phyloP scores from a whole-genome alignment of 2,329 filamentous ascomycete genomes.

The Hyphodiscus sp. region DNA sequence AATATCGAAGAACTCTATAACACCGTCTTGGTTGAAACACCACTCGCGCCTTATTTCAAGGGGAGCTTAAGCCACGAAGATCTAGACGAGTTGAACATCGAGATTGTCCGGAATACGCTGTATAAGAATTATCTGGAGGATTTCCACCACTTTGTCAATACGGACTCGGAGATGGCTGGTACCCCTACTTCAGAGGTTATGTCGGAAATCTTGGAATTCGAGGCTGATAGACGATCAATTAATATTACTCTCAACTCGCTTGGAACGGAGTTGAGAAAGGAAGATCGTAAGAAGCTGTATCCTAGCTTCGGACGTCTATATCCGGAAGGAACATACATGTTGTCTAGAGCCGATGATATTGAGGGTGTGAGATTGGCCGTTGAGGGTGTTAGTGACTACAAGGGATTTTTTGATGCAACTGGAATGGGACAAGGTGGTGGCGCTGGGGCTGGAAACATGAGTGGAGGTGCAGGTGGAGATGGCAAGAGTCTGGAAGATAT shows the following conservation, averaged over 20 bases:
- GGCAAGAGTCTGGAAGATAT: constrained; percentile 91
- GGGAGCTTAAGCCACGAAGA: constrained; percentile 93
- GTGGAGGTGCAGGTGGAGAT: constrained; percentile 69
- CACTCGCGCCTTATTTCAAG: constrained; percentile 95
- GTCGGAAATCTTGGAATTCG: constrained; percentile 92
- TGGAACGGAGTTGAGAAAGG: constrained; percentile 90
- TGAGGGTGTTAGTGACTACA: constrained; percentile 89
- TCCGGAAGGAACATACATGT: constrained; percentile 90
- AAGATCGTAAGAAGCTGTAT: constrained; percentile 92
- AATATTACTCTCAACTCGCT: constrained; percentile 99
- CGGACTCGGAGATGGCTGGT: constrained; percentile 74
- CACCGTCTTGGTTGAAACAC: constrained; percentile 93
- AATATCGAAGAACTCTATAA: constrained; percentile 99
- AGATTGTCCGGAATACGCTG: constrained; percentile 95
- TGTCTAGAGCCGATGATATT: constrained; percentile 88
- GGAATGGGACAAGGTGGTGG: constrained; percentile 69
- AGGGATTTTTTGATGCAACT: constrained; percentile 92
- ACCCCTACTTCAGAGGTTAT: constrained; percentile 92
- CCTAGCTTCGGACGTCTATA: constrained; percentile 86
- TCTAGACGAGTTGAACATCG: constrained; percentile 96
- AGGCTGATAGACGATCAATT: constrained; percentile 92
- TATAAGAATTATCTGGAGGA: constrained; percentile 99
- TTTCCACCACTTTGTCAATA: constrained; percentile 92
- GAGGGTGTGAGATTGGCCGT: constrained; percentile 92
- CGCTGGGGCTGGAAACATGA: constrained; percentile 73